Evolutionary conservation across 2,329 filamentous ascomycete species (phyloP).

Genomic region (Sporothrix euskadiensis): DNA sequence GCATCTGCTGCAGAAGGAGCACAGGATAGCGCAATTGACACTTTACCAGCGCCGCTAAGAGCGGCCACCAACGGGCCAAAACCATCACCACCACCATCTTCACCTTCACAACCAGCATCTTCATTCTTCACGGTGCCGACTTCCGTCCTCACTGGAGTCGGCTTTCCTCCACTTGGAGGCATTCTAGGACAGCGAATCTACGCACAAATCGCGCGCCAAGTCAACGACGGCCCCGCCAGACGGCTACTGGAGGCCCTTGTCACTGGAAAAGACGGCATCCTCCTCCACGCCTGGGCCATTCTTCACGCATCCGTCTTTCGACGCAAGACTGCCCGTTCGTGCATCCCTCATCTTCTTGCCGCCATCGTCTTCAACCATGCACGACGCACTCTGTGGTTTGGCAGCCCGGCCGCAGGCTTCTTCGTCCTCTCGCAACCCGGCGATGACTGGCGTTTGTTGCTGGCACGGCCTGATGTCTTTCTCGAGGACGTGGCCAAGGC

Average conservation of each 20-base stretch:
- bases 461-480: slow-evolving; percentile 42
- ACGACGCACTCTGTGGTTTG: slow-evolving; percentile 37
- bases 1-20: too few relatives aligned
- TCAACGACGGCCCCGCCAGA: not conserved
- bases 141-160: slow-evolving; percentile 18
- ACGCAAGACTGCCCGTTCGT: slow-evolving; percentile 34
- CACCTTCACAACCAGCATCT: not conserved
- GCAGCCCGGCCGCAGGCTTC: slow-evolving; percentile 35
- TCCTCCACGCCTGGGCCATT: slow-evolving; percentile 25
- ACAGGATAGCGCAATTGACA: not conserved
- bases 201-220: not conserved
- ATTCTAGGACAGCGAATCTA: not conserved
- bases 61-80: not conserved
- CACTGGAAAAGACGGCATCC: slow-evolving; percentile 10
- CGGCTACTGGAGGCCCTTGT: slow-evolving; percentile 2
- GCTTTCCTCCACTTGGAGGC: not conserved
- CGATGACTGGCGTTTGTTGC: slow-evolving; percentile 43
- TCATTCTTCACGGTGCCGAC: slow-evolving; percentile 26
- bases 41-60: too few relatives aligned
- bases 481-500: slow-evolving; percentile 36
- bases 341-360: slow-evolving; percentile 35
- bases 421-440: slow-evolving; percentile 39
- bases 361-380: slow-evolving; percentile 46
- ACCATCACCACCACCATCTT: not conserved
- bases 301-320: slow-evolving; percentile 35